Evolutionary conservation across 768 basidiomycete genomes (phyloP).

Genomic region (Kondoa subrosea): DNA sequence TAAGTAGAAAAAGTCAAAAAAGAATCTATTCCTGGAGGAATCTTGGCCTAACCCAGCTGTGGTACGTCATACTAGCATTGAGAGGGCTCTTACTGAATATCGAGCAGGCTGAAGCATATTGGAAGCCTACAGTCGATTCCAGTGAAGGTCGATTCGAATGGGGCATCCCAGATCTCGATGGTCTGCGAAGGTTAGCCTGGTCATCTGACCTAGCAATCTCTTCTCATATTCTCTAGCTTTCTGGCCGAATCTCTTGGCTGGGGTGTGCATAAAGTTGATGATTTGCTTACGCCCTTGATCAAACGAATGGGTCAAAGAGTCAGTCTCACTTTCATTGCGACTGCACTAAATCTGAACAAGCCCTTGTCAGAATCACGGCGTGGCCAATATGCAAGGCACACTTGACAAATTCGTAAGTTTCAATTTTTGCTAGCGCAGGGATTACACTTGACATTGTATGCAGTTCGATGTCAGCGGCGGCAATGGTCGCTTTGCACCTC

Average conservation of each 20-base stretch:
- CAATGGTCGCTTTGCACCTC: slow-evolving; percentile 11
- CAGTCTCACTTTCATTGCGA: background rate
- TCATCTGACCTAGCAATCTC: background rate
- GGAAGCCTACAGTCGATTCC: slow-evolving; percentile 71
- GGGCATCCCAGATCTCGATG: slow-evolving; percentile 92
- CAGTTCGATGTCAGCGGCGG: slow-evolving; percentile 16
- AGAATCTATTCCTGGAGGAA: background rate
- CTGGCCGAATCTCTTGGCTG: slow-evolving; percentile 23
- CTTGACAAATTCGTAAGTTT: slow-evolving; percentile 13
- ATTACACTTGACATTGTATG: background rate
- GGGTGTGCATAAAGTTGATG: slow-evolving; percentile 20
- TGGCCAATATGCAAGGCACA: slow-evolving; percentile 17
- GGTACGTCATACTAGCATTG: slow-evolving; percentile 38
- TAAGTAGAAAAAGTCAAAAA: slow-evolving; percentile 2
- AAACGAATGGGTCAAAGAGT: slow-evolving; percentile 21
- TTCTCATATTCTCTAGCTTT: slow-evolving; percentile 10
- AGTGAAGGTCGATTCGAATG: slow-evolving; percentile 91
- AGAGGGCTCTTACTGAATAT: background rate
- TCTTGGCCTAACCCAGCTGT: slow-evolving; percentile 7
- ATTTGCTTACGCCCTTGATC: slow-evolving; percentile 23
- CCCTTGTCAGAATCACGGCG: slow-evolving; percentile 2
- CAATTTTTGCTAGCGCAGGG: background rate
- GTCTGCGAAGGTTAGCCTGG: slow-evolving; percentile 52
- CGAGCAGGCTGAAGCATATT: slow-evolving; percentile 53
- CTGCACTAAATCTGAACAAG: background rate